Percentiles rank a stretch among this genome's conserved stretches.
phyloP scores from a whole-genome alignment of 2,329 filamentous ascomycete species.

The Ascochyta lentis region DNA sequence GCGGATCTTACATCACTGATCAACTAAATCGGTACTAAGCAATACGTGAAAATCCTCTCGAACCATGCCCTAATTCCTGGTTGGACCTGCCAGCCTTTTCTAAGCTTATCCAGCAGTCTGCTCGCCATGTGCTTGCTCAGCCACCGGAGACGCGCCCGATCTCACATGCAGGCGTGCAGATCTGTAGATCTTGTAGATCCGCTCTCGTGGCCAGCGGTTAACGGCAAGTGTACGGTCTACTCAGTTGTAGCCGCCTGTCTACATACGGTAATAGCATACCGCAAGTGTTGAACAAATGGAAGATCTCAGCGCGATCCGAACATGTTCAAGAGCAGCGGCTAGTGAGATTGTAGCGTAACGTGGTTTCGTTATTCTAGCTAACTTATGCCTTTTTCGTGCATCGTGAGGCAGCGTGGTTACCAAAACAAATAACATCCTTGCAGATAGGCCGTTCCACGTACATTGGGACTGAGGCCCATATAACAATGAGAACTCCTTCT shows the following conservation, averaged over 20 bases:
- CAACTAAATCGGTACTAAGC: background rate
- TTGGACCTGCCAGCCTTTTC: background rate
- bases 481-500: slow-evolving; percentile 6
- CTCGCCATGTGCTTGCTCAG: slow-evolving; percentile 9
- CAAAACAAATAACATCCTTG: slow-evolving; percentile 10
- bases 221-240: background rate
- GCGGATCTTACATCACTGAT: no score
- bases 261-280: background rate
- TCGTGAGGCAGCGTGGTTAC: slow-evolving; percentile 9
- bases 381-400: slow-evolving; percentile 11
- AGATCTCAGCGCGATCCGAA: background rate
- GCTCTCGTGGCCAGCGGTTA: slow-evolving; percentile 4
- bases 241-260: background rate
- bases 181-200: slow-evolving; percentile 12
- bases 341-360: slow-evolving; percentile 3
- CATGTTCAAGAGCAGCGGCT: background rate
- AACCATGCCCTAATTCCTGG: background rate
- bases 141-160: slow-evolving; percentile 9
- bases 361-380: slow-evolving; percentile 10
- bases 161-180: slow-evolving; percentile 8
- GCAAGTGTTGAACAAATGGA: background rate
- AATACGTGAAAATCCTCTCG: background rate
- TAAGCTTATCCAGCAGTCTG: background rate
- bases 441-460: slow-evolving; percentile 13
- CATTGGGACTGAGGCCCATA: slow-evolving; percentile 3